These are phyloP conservation scores for Paraleonurus japonicus DNA, from an alignment of 257 asterid species.

Conservation along the genomic window DNA sequence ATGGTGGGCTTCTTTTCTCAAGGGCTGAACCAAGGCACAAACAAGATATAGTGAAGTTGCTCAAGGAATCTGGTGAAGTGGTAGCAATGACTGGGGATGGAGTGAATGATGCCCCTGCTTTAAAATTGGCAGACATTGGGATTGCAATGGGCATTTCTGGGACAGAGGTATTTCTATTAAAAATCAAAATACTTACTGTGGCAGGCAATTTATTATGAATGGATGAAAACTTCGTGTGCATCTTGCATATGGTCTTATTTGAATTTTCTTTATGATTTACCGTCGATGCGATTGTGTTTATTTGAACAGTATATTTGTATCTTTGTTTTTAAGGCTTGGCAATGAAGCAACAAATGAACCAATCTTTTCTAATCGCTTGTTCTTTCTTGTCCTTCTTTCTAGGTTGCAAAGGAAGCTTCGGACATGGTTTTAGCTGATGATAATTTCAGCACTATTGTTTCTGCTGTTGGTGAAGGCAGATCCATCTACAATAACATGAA, in stretches of 20 bases:
- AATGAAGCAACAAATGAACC: not conserved
- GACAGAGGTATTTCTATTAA: constrained; percentile 66
- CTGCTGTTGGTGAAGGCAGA: constrained; percentile 98
- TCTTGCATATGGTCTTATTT: not conserved
- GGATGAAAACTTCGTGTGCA: not conserved
- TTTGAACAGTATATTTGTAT: not conserved
- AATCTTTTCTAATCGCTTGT: not conserved
- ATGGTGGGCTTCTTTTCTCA: constrained; percentile 93
- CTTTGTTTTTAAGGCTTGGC: not conserved
- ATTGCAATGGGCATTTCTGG: constrained; percentile 99
- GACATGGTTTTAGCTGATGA: constrained; percentile 99
- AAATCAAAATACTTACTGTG: not conserved
- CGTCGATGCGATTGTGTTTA: not conserved
- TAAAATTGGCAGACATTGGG: constrained; percentile 96
- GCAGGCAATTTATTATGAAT: not conserved
- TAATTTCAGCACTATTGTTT: constrained; percentile 90
- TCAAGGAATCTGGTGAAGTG: constrained; percentile 93
- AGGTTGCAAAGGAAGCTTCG: constrained; percentile 99
- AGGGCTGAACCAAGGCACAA: constrained; percentile 99
- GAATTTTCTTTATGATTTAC: not conserved
- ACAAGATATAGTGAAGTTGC: constrained; percentile 96
- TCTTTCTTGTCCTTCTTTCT: constrained; percentile 1
- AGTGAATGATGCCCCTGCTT: constrained; percentile 95
- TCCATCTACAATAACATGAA: constrained; percentile 76
- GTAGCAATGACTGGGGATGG: constrained; percentile 99